Conservation (phyloP, 257 asterid species). For the Buddleja alternifolia region DNA sequence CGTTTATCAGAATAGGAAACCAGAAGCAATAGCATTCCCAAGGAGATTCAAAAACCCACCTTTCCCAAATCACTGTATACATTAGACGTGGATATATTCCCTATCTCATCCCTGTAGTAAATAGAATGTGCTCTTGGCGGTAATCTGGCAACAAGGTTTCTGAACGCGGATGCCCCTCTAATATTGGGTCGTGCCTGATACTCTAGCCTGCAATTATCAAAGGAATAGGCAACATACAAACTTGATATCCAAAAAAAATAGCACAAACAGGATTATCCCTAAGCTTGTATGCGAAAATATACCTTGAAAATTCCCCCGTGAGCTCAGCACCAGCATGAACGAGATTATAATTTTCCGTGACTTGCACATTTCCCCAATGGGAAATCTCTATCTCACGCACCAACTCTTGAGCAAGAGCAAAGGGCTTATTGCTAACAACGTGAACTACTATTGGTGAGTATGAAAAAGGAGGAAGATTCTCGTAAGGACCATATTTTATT, state of each 20-base stretch:
- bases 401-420: slow-evolving; percentile 78
- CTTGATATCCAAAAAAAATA: slow-evolving; percentile 13
- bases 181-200: slow-evolving; percentile 77
- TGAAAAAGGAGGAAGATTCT: slow-evolving; percentile 73
- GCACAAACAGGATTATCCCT: slow-evolving; percentile 5
- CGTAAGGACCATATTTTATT: slow-evolving; percentile 92
- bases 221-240: neutral
- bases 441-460: slow-evolving; percentile 67
- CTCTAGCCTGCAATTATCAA: slow-evolving; percentile 67
- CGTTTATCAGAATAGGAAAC: slow-evolving; percentile 28
- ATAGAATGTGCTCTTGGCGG: slow-evolving; percentile 96
- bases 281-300: slow-evolving; percentile 12
- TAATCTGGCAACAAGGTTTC: slow-evolving; percentile 71
- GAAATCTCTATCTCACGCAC: slow-evolving; percentile 94
- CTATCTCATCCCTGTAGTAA: slow-evolving; percentile 96
- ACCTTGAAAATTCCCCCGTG: slow-evolving; percentile 97
- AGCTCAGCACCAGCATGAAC: slow-evolving; percentile 85
- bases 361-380: slow-evolving; percentile 98
- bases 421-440: slow-evolving; percentile 74
- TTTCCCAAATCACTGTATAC: slow-evolving; percentile 72
- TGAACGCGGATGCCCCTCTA: slow-evolving; percentile 84
- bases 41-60: slow-evolving; percentile 46
- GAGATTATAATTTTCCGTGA: slow-evolving; percentile 83
- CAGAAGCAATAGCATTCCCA: slow-evolving; percentile 11
- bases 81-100: slow-evolving; percentile 93